Conservation (phyloP, 2,329 filamentous ascomycete genomes). For the Aureobasidium sp. region DNA sequence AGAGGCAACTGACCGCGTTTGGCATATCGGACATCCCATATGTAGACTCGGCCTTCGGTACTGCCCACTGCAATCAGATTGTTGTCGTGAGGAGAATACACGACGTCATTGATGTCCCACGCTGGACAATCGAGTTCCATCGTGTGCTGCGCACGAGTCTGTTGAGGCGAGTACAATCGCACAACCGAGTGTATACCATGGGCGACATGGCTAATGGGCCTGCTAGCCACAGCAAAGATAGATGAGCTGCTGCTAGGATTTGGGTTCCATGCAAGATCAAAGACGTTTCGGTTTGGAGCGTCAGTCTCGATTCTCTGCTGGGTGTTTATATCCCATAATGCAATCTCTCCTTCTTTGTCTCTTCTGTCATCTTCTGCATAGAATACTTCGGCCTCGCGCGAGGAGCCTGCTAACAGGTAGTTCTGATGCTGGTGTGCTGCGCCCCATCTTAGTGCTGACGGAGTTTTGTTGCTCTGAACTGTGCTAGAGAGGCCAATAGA, state of each 20-base stretch:
- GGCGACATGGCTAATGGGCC: constrained; percentile 30
- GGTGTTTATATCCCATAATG: constrained; percentile 44
- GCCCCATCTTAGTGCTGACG: constrained; percentile 44
- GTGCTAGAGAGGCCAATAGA: constrained; percentile 14
- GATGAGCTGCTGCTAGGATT: constrained; percentile 27
- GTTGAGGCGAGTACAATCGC: constrained; percentile 43
- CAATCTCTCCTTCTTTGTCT: constrained; percentile 43
- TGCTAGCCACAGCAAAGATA: constrained; percentile 47
- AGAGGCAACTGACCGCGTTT: constrained; percentile 35
- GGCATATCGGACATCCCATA: constrained; percentile 48
- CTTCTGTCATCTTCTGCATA: constrained; percentile 20
- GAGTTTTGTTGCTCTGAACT: constrained; percentile 18
- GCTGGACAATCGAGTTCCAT: constrained; percentile 50
- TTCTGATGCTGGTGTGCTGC: constrained; percentile 28
- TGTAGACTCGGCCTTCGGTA: constrained; percentile 51
- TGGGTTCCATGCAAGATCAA: constrained; percentile 52
- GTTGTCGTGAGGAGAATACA: constrained; percentile 38
- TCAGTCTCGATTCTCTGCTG: constrained; percentile 33
- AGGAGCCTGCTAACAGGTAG: constrained; percentile 49
- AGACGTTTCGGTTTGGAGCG: constrained; percentile 46
- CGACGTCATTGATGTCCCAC: constrained; percentile 53
- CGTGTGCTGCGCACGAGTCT: constrained; percentile 21
- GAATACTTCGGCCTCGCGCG: constrained; percentile 26
- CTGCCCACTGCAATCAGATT: constrained; percentile 51
- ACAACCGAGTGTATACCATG: constrained; percentile 41